Evolutionary conservation across 768 basidiomycete genomes (phyloP), one percentile per base, ranked within the genome.

Genomic region (Phanerochaete carnosa): DNA sequence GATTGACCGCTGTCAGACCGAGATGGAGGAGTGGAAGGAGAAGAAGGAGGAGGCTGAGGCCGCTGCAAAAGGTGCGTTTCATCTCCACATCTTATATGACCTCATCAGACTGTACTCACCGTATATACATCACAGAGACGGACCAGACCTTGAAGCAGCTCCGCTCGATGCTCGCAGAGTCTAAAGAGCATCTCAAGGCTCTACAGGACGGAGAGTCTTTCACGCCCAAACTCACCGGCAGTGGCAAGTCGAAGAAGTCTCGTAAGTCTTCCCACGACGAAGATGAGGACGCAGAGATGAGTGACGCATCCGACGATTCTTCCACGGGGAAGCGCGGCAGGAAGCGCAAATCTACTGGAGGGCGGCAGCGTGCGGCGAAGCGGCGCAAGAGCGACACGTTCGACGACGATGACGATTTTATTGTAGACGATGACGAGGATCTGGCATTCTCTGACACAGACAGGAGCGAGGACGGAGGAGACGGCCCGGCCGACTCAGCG

Each of bases 301-400:
- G 23, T 2, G 23, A 55, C 12, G 54, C 37, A 19, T 50, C 55
- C 15, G 50, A 57, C 50, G 58, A 26, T 9, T 56, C 60, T 2
- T 22, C n/a, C 30, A 32, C 6, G 16, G 22, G 22, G 46, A 52
- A 52, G 35, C 64, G n/a, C 45, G 53, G 73, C 43, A 82, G 76
- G 66, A 87, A 87, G 68, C 74, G 85, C 53, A 86, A 85, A 72
- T 80, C 62, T 63, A 61, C 4, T 63, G 76, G 9, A 69, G 69
- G 25, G 78, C 76, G 28, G 78, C 77, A 66, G 66, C 69, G 75
- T 4, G 75, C 80, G 0, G 66, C 78, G 1, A 87, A 87, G 70
- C 76, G 78, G 39, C 72, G 72, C 45, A 77, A 77, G 57, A 63
- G 52, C 23, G 62, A 61, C 37, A 67, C 64, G n/a, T 66, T 66